phyloP scores from a whole-genome alignment of 352 stramenopile genomes.

The Globisporangium radiosum region DNA sequence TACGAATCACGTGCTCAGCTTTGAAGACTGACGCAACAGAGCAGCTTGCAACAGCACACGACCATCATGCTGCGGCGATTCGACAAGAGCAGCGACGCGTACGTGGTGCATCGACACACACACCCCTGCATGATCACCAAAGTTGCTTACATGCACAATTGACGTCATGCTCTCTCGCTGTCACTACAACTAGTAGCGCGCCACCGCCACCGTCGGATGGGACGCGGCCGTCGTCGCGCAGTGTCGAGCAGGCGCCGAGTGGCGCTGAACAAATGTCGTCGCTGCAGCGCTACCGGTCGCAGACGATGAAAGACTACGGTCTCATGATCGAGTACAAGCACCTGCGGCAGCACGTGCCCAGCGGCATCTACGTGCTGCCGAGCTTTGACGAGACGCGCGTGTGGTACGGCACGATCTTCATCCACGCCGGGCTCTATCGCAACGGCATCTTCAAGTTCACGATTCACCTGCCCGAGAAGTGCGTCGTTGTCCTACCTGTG shows the following conservation, averaged over 20 bases:
- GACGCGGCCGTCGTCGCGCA: slow-evolving; percentile 1
- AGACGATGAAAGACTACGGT: slow-evolving; percentile 93
- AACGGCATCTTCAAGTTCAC: slow-evolving; percentile 98
- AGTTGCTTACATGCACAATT: too few relatives aligned
- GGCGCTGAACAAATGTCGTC: slow-evolving; percentile 67
- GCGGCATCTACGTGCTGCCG: slow-evolving; percentile 93
- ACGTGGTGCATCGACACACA: slow-evolving; percentile 7
- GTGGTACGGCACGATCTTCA: slow-evolving; percentile 95
- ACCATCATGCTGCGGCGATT: slow-evolving; percentile 56
- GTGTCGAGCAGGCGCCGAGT: slow-evolving; percentile 13
- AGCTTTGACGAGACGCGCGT: slow-evolving; percentile 88
- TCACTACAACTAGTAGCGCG: not conserved
- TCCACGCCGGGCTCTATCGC: slow-evolving; percentile 91
- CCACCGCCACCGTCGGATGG: slow-evolving; percentile 1
- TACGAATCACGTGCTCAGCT: slow-evolving; percentile 10
- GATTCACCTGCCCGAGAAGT: slow-evolving; percentile 76
- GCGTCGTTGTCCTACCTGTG: not conserved
- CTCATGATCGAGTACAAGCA: slow-evolving; percentile 98
- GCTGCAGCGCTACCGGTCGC: slow-evolving; percentile 75
- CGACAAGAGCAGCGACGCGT: slow-evolving; percentile 41
- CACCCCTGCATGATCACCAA: not conserved
- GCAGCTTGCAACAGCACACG: not conserved
- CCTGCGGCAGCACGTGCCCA: slow-evolving; percentile 90
- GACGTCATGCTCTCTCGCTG: too few relatives aligned
- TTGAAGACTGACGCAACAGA: too few relatives aligned